Base-by-base conservation (phyloP, 2,329 filamentous ascomycete genomes). In the Phoma sp. region DNA sequence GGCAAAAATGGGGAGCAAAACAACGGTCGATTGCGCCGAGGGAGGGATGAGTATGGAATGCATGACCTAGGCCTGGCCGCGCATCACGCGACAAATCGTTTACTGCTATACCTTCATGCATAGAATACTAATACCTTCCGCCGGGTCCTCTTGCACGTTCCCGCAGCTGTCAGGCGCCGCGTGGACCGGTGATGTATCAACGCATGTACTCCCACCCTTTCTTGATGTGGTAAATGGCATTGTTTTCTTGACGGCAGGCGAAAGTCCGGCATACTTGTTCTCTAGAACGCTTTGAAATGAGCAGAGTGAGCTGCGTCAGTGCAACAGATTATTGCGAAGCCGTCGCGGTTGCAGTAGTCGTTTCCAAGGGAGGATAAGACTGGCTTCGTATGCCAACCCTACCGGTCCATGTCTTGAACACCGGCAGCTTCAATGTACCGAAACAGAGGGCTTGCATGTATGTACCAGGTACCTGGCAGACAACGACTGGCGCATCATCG, bases 1-100 rank as follows among this genome's bases (percentile, higher is more conserved):
- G 59, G 52, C 55, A 67, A 65, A 69, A 57, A 71, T 69, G 66
- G 57, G 60, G 53, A 56, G 57, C 59, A 68, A 65, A 67, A 69
- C 62, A 69, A 66, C 39, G 47, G 33, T 42, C 21, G 34, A 37
- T 40, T 42, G 42, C 39, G 36, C 45, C 39, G 43, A 64, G 58
- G 56, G 66, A 69, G 67, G 66, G 66, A 64, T 63, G 26, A 37
- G 32, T 49, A 49, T 51, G 67, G 66, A 72, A 69, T 69, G 66
- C 60, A 50, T 45, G 45, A 42, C 18, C 37, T 29, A 47, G 49
- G 42, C 33, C 54, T 48, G 45, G 47, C 50, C 50, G 47, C 51
- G 33, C 42, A 53, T 53, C 47, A 47, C 48, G 39, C 43, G 51
- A 52, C 28, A 42, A 30, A 40, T 17, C 26, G 18, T 28, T 39